phyloP scores from a whole-genome alignment of 805 yeast genomes.

The Candida sanyiensis region DNA sequence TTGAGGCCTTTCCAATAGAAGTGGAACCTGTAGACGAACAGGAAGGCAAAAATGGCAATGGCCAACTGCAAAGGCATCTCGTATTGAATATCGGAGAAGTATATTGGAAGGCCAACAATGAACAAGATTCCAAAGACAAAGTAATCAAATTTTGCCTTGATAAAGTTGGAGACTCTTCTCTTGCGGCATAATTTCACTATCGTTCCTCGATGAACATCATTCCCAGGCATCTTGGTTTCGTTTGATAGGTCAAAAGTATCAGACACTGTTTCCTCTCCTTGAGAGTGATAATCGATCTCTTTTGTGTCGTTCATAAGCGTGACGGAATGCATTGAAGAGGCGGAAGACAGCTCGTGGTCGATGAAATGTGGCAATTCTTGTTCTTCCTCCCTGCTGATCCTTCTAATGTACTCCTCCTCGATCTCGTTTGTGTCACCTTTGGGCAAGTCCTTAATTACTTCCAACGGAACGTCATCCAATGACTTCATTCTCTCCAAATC shows the following conservation, averaged over 20 bases:
- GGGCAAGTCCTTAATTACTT: slow-evolving; percentile 18
- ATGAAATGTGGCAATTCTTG: slow-evolving; percentile 4
- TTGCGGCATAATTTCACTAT: not conserved
- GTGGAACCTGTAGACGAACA: slow-evolving; percentile 39
- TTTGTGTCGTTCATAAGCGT: not conserved
- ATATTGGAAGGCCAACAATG: slow-evolving; percentile 53
- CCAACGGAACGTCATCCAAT: slow-evolving; percentile 13
- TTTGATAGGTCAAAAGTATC: not conserved
- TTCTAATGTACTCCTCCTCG: slow-evolving; percentile 17
- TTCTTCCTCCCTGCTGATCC: slow-evolving; percentile 9
- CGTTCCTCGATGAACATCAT: not conserved
- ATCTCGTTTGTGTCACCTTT: slow-evolving; percentile 24
- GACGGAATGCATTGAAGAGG: not conserved
- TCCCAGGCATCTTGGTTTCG: not conserved
- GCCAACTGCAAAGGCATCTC: slow-evolving; percentile 59
- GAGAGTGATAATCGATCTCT: not conserved
- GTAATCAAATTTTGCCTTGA: slow-evolving; percentile 50
- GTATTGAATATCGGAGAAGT: slow-evolving; percentile 45
- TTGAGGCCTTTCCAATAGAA: slow-evolving; percentile 35
- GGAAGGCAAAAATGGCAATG: slow-evolving; percentile 52
- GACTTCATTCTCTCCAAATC: slow-evolving; percentile 9
- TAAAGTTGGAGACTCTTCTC: slow-evolving; percentile 29
- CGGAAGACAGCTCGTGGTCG: not conserved
- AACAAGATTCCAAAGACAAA: slow-evolving; percentile 41
- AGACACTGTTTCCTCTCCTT: not conserved